Percentiles rank a stretch among this genome's conserved stretches.
Conservation (phyloP, 1,284 basidiomycete species). For the Entoloma clypeatum region DNA sequence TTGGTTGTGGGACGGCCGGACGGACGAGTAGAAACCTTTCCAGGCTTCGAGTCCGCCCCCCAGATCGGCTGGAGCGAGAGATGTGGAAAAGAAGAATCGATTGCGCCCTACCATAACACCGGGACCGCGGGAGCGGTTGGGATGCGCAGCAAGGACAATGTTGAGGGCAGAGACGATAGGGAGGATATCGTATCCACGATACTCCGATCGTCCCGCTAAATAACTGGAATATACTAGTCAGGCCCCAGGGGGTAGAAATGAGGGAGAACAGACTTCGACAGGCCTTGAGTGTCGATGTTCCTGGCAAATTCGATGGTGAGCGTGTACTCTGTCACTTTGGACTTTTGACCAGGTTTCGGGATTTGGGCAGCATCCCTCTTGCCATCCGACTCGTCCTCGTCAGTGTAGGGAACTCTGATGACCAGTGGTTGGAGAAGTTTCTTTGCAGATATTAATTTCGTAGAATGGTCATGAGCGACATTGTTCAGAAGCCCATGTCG, state of each 20-base stretch:
- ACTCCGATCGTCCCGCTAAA: conserved; percentile 54
- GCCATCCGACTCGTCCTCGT: conserved; percentile 59
- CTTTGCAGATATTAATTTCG: conserved; percentile 58
- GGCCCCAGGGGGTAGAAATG: background rate
- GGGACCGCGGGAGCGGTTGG: conserved; percentile 51
- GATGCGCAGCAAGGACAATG: conserved; percentile 60
- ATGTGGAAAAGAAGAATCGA: conserved; percentile 66
- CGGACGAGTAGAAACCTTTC: conserved; percentile 73
- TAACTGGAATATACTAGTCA: conserved; percentile 41
- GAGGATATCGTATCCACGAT: conserved; percentile 58
- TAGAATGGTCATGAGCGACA: conserved; percentile 68
- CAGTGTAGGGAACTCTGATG: conserved; percentile 55
- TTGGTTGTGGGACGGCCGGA: conserved; percentile 65
- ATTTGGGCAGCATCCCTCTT: conserved; percentile 45
- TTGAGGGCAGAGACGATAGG: conserved; percentile 73
- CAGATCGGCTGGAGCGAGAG: conserved; percentile 40
- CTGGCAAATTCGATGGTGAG: conserved; percentile 58
- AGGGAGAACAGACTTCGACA: conserved; percentile 45
- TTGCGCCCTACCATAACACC: conserved; percentile 75
- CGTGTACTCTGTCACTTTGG: too few species aligned
- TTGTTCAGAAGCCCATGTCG: conserved; percentile 44
- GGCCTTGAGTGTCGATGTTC: conserved; percentile 53
- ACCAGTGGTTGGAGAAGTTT: conserved; percentile 54
- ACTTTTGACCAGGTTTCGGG: too few species aligned
- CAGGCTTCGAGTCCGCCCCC: conserved; percentile 67